These are phyloP conservation scores for Claviceps paspali DNA, from an alignment of 2,329 filamentous ascomycete species.

Conservation along the genomic window DNA sequence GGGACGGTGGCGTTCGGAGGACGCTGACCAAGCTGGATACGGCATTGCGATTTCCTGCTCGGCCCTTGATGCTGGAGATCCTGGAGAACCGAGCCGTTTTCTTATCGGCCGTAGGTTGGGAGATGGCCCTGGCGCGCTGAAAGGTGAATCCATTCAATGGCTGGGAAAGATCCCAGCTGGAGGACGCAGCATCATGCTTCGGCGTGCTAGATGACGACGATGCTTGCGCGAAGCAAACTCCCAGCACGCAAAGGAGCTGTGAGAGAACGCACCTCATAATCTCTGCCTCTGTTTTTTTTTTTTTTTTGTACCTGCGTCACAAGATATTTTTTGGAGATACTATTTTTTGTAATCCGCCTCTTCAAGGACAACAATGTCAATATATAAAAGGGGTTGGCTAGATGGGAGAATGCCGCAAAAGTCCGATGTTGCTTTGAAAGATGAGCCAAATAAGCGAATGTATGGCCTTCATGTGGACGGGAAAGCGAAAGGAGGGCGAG, in stretches of 20 bases:
- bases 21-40: slow-evolving; percentile 15
- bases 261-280: background rate
- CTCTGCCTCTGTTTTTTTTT: background rate
- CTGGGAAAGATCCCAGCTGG: slow-evolving; percentile 18
- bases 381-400: no score
- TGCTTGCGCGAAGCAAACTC: slow-evolving; percentile 2
- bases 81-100: slow-evolving; percentile 17
- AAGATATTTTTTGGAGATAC: no score
- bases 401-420: no score
- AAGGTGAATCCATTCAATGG: slow-evolving; percentile 24
- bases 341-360: no score
- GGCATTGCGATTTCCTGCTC: slow-evolving; percentile 12
- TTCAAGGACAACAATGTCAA: no score
- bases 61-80: slow-evolving; percentile 17
- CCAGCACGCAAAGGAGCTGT: slow-evolving; percentile 4
- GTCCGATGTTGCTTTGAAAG: no score
- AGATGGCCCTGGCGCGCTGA: slow-evolving; percentile 16
- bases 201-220: background rate
- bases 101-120: slow-evolving; percentile 14
- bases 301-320: background rate
- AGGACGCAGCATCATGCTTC: background rate
- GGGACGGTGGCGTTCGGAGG: slow-evolving; percentile 7
- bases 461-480: no score
- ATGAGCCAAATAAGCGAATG: no score
- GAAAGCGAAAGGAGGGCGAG: no score